A percentile compares a stretch with the other conserved stretches of the same genome.
Evolutionary conservation across 2,329 filamentous ascomycete genomes (phyloP).

Genomic region (Colletotrichum gloeosporioides): DNA sequence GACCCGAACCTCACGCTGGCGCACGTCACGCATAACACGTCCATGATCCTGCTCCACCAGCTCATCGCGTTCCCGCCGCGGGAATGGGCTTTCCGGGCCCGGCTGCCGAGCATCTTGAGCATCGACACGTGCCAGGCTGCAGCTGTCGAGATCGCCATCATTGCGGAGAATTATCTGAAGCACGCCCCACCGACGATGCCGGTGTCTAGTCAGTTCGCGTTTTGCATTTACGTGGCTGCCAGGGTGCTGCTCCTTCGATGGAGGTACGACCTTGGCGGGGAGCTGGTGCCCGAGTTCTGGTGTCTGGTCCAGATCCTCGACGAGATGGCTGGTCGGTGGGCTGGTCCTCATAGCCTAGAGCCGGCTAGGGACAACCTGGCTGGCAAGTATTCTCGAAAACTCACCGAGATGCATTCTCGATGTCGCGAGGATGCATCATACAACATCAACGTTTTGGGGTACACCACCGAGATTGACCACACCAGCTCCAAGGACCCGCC

Average conservation of each 20-base stretch:
- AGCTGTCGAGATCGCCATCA: slow-evolving; percentile 46
- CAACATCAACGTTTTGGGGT: slow-evolving; percentile 3
- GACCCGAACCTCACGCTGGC: slow-evolving; percentile 53
- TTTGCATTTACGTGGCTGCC: slow-evolving; percentile 47
- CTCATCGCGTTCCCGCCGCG: slow-evolving; percentile 45
- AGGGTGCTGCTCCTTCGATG: slow-evolving; percentile 41
- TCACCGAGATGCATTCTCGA: slow-evolving; percentile 18
- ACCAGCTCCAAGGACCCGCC: neutral
- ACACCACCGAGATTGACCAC: slow-evolving; percentile 11
- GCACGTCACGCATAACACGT: slow-evolving; percentile 51
- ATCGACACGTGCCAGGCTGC: slow-evolving; percentile 49
- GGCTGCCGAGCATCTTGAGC: slow-evolving; percentile 44
- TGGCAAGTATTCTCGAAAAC: slow-evolving; percentile 20
- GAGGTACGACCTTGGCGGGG: slow-evolving; percentile 26
- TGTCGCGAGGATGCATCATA: slow-evolving; percentile 16
- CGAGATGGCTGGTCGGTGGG: slow-evolving; percentile 26
- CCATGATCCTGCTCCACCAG: slow-evolving; percentile 52
- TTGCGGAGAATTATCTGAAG: slow-evolving; percentile 45
- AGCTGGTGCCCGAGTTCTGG: slow-evolving; percentile 28
- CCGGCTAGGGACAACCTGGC: slow-evolving; percentile 12
- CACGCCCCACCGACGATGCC: slow-evolving; percentile 29
- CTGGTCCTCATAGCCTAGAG: slow-evolving; percentile 6
- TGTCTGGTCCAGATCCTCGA: slow-evolving; percentile 25
- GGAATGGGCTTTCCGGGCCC: slow-evolving; percentile 36
- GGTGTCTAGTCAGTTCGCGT: slow-evolving; percentile 42